Evolutionary conservation across 306 rosid genomes (phyloP), one percentile per base, ranked within the genome.

Genomic region (Sphenostylis stenocarpa): DNA sequence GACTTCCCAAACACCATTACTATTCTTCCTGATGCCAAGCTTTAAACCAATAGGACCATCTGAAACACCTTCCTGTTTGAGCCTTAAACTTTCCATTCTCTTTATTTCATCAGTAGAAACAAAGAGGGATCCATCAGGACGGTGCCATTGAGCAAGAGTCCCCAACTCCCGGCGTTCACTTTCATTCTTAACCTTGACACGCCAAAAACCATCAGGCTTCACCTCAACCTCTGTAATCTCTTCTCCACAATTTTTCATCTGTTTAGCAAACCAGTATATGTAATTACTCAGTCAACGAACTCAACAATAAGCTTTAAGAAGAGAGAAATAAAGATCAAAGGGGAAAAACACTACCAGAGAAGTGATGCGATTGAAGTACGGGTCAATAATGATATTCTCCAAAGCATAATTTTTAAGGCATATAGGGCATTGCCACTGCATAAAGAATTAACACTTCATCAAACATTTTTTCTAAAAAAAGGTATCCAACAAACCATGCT

Each of bases 401-500:
- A 96, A 72, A 2, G 98, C 80, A 55, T 91, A 92, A 81, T 96
- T 96, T 86, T 89, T 92, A 33, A 96, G 92, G 86, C 99, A 96
- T 60, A 88, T 81, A 21, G 99, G 99, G 75, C 99, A 96, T 48
- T 96, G 99, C 99, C 99, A 96, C 99, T 96, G 98, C 93, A 92
- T 74, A 74, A 63, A 89, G 45, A 86, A 83, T 78, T 38, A 84
- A 81, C 33, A 72, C 34, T 24, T 76, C 84, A 51, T 67, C 52
- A 70, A 70, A 73, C 60, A 66, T 64, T 45, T 53, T 26, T 57
- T 55, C 60, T 68, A 43, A 17, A 16, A 6, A 11, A 75, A 65
- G 65, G 67, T 41, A 52, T 44, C 10, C 24, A 4, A 72, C 36
- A 72, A 64, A 7, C 19, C 55, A 16, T 16, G 56, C 41, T 78